Evolutionary conservation across 1,284 basidiomycete genomes (phyloP), one percentile per base, ranked within the genome.

Genomic region (Mycosarcoma maydis): DNA sequence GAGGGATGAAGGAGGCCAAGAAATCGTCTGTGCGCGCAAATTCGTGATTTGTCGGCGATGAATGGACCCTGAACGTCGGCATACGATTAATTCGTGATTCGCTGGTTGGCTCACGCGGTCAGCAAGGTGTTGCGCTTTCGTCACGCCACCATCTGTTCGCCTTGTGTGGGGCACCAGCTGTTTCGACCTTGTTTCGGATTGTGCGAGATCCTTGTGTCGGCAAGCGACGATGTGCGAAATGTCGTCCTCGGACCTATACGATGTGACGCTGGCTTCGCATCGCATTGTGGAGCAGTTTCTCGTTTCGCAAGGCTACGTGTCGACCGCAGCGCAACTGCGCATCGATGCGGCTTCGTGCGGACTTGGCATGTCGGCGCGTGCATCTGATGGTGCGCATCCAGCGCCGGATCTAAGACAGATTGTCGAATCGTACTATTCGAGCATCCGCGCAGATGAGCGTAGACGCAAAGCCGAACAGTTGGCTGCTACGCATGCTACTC

Each of bases 251-350:
- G 55, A 66, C 26, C 47, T 65, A 4, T 55, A 60, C 37, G 60
- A 65, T 26, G 48, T 68, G 10, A 65, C 50, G 3, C 36, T 58
- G 10, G 33, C 50, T 11, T 68, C 67, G 13, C 62, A 75, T 23
- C 59, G 65, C 36, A 58, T 75, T 20, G 64, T 75, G 16, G 70
- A 72, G 27, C 30, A 37, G 0, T 75, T 71, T 42, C 49, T 73
- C 11, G 46, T 57, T 5, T 44, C 54, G 7, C 57, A 73, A 44
- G 60, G 56, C 37, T 71, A 68, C 55, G 20, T 40, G 14, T 39
- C 56, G 6, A 46, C 67, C 14, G 61, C 72, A 0, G 26, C 52
- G 3, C 54, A 57, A 47, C 54, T 71, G 13, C 57, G 68, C 6
- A 19, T 24, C 29, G 64, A 73, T 27, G 64, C 73, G 2, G 17